Evolutionary conservation across 1,284 basidiomycete species (phyloP), one percentile per base, ranked within the genome.

Genomic region (Ustilago bromivora): DNA sequence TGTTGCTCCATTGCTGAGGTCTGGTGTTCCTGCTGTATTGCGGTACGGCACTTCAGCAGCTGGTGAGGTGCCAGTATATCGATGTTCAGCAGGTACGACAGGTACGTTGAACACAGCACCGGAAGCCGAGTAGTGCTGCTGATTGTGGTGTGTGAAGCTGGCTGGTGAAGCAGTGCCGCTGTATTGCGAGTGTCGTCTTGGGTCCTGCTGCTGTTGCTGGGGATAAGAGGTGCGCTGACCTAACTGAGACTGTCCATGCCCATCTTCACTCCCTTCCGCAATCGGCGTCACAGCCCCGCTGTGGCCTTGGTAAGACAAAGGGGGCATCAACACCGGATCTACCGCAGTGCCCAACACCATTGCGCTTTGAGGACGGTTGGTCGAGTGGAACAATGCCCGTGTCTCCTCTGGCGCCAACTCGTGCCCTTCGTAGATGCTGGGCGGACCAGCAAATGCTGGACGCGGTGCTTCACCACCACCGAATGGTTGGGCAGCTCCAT

Each of bases 391-490:
- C 1, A 81, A 56, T 12, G 79, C 79, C 1, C 66, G 59, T 9
- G 59, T 70, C 54, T 82, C 81, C 40, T 79, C 78, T 6, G 69
- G 63, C 4, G 60, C 59, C 38, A 81, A 57, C 40, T 76, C 73
- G 13, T 57, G 65, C 13, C 80, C 78, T 41, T 81, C 76, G 53
- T 76, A 82, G 55, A 82, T 79, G 60, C 81, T 82, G 0, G 68
- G 69, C 11, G 82, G 82, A 40, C 82, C 80, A 7, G 79, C 82
- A 52, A 82, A 83, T 2, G 80, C 80, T 0, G 74, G 69, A 32
- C 79, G 63, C 1, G 71, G 73, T 8, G 67, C 60, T 15, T 65
- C 63, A 41, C 57, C 57, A n/a, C 61, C 60, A 7, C 75, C 74
- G 32, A 77, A 73, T 1, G 75, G 68, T 36, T 79, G 79, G 3